Base-by-base conservation (phyloP, 805 yeast species). In the Monosporozyma yasuniensis region DNA sequence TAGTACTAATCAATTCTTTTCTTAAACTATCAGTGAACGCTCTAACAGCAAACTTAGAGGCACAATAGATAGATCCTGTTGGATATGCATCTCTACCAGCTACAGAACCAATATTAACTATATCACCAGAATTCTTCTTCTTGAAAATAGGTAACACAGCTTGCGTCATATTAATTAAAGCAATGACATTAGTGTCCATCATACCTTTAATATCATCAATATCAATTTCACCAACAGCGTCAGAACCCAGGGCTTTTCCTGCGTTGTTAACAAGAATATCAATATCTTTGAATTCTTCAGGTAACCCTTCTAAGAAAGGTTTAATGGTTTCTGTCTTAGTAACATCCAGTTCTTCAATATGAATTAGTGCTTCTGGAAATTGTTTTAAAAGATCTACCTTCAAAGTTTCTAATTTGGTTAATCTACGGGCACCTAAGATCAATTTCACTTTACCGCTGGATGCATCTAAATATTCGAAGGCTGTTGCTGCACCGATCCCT, bases 401-500 rank as follows among this genome's bases (percentile, higher is more conserved):
- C 49, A 83, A 65, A 12, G 67, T 71, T 23, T 75, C 69, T 47
- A 87, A 67, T 52, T 79, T 79, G 6, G 81, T 87, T 37, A 74
- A 55, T 69, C 96, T 81, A 69, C 96, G 80, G 3, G 96, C 96
- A 3, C 89, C 76, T 22, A 88, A 73, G 54, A 88, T 73, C 58
- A 88, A 74, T 60, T 84, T 82, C 57, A 84, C 64, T 11, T 82
- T 65, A 30, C 96, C 95, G 45, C 78, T 72, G 21, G 91, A 74
- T 14, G 88, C 87, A 21, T 63, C 80, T 42, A 96, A 93, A 56
- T 87, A 81, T 64, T 90, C 95, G 44, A 75, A 68, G 14, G 97
- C 98, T 10, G 96, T 89, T 48, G 96, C 93, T 56, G 80, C 80
- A 11, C 98, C 99, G 60, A 91, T 91, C 50, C 98, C 98, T 14